Evolutionary conservation across 108 stramenopile genomes (phyloP).

Genomic region (Cyclostephanos invisitatus): DNA sequence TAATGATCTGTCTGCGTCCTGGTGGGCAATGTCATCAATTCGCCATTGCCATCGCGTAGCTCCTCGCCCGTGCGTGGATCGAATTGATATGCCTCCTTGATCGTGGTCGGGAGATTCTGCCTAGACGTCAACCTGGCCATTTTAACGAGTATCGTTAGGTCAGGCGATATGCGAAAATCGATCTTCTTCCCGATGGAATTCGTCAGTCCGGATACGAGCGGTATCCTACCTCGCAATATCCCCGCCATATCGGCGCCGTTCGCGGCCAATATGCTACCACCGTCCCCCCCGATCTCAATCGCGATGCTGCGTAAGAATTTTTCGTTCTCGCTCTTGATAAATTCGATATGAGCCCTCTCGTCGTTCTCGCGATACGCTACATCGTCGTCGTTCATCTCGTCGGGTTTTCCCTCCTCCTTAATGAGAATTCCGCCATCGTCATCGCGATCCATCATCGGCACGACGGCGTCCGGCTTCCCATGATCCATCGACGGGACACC

Average conservation of each 20-base stretch:
- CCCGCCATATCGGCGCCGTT: conserved; percentile 53
- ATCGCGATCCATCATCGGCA: conserved; percentile 22
- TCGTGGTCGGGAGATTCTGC: conserved; percentile 46
- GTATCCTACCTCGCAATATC: conserved; percentile 38
- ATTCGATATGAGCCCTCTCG: conserved; percentile 5
- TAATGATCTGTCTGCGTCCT: conserved; percentile 46
- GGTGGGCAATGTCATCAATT: conserved; percentile 51
- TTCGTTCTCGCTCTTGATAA: conserved; percentile 70
- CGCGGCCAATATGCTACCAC: conserved; percentile 73
- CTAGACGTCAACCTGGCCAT: conserved; percentile 44
- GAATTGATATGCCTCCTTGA: conserved; percentile 49
- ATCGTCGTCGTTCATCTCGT: conserved; percentile 15
- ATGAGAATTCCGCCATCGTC: conserved; percentile 9
- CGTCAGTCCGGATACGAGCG: conserved; percentile 13
- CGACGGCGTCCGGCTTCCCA: neutral
- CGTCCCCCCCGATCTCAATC: conserved; percentile 59
- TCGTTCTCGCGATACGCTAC: neutral
- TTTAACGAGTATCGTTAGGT: conserved; percentile 53
- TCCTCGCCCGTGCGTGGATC: conserved; percentile 46
- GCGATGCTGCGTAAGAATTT: conserved; percentile 65
- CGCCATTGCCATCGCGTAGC: conserved; percentile 45
- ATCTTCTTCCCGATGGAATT: conserved; percentile 54
- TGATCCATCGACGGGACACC: conserved; percentile 26
- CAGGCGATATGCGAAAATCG: conserved; percentile 70
- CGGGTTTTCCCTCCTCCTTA: conserved; percentile 17